Percentiles rank a stretch among this genome's conserved stretches.
Evolutionary conservation across 371 early-diverging fungal species (phyloP).

Genomic region (Mortierella sp.): DNA sequence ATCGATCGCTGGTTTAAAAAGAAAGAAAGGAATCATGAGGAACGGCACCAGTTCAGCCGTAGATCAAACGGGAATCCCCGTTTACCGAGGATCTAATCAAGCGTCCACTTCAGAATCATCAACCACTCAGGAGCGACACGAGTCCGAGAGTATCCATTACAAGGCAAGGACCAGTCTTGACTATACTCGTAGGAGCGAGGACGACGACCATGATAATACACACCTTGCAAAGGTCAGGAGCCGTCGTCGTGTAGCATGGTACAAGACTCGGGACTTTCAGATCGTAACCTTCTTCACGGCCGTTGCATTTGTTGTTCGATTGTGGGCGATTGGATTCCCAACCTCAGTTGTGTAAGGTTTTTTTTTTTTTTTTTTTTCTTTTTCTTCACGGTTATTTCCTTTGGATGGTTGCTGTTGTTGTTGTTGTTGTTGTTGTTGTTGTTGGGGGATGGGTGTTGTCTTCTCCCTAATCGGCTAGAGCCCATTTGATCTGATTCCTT

Average conservation of each 20-base stretch:
- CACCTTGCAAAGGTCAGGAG: conserved; percentile 26
- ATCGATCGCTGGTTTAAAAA: background rate
- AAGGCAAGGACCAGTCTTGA: conserved; percentile 13
- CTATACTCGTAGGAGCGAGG: conserved; percentile 13
- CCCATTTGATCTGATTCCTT: background rate
- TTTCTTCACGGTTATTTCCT: background rate
- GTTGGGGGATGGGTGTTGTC: too few relatives aligned
- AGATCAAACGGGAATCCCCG: conserved; percentile 33
- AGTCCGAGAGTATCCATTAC: background rate
- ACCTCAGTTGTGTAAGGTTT: conserved; percentile 48
- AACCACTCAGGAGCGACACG: background rate
- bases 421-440: too few relatives aligned
- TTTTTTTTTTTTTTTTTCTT: background rate
- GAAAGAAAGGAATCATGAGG: conserved; percentile 36
- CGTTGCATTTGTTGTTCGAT: conserved; percentile 36
- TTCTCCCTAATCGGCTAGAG: too few relatives aligned
- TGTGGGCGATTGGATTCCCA: conserved; percentile 50
- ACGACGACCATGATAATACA: conserved; percentile 10
- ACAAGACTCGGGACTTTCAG: conserved; percentile 38
- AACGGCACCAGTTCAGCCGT: conserved; percentile 44
- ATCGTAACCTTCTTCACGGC: conserved; percentile 24
- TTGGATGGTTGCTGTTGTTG: too few relatives aligned
- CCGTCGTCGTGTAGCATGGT: conserved; percentile 42
- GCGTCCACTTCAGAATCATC: background rate
- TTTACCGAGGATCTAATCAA: conserved; percentile 21